Evolutionary conservation across 306 rosid genomes (phyloP), one percentile per base, ranked within the genome.

Genomic region (Alnus rubra): DNA sequence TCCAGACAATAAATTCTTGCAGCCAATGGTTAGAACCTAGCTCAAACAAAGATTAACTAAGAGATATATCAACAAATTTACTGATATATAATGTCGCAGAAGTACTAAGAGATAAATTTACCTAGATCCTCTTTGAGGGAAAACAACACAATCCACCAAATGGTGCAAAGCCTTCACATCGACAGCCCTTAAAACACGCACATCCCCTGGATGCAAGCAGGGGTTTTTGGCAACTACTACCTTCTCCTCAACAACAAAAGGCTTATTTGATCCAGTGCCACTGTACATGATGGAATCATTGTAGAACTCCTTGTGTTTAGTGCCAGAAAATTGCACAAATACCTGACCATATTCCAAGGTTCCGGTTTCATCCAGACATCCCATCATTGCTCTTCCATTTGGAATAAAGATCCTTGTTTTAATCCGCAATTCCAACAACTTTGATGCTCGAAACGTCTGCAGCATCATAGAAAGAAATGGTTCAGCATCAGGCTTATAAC

Each of bases 391-490:
- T 86, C 92, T 86, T 82, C 98, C 98, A 3, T 82, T 52, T 67
- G 93, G 96, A 78, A 94, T 81, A 74, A 85, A 77, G 77, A 94
- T 89, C 84, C 91, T 92, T 68, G 91, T 42, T 79, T 84, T 94
- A 4, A 50, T 82, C 58, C 92, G 86, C 87, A 94, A 73, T 50
- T 90, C 98, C 82, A 87, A 74, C 71, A 94, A 75, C 78, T 90
- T 92, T 14, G 91, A 89, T 71, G 93, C 90, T 75, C 97, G 88
- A 48, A 92, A 94, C 45, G 90, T 84, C 78, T 89, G 93, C 78
- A 94, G 82, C 97, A 92, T 94, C 97, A 94, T 92, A 50, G 86
- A 81, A 78, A 94, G 89, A 84, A 92, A 94, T 42, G 98, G 98
- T 85, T 94, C 98, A 0, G 18, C 82, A 87, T 87, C 73, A 71